These are phyloP conservation scores for Capsicum chinense DNA, from an alignment of 257 asterid species.

Conservation along the genomic window DNA sequence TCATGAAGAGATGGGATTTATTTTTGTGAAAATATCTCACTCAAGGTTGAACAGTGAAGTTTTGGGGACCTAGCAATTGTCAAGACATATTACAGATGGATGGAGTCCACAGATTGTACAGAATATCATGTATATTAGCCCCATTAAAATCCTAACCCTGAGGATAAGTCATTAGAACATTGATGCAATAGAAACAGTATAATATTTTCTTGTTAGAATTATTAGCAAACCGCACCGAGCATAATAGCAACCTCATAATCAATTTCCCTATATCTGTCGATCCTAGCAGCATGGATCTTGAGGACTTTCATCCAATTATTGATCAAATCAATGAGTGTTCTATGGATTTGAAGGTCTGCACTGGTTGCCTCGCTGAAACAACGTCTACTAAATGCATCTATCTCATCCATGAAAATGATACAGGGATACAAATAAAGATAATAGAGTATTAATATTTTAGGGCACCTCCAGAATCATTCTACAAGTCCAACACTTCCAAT, in stretches of 20 bases:
- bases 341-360: slow-evolving; percentile 95
- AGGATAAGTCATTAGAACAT: slow-evolving; percentile 19
- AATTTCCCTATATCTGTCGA: slow-evolving; percentile 93
- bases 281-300: slow-evolving; percentile 89
- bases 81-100: neutral
- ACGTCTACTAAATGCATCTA: slow-evolving; percentile 92
- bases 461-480: neutral
- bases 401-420: slow-evolving; percentile 96
- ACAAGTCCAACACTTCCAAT: neutral
- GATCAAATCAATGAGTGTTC: slow-evolving; percentile 94
- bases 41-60: neutral
- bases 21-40: neutral
- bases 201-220: neutral
- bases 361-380: slow-evolving; percentile 96
- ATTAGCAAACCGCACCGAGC: slow-evolving; percentile 83
- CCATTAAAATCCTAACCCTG: slow-evolving; percentile 51
- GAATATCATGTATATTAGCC: neutral
- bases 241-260: slow-evolving; percentile 91
- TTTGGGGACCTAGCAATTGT: neutral
- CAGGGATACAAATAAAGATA: slow-evolving; percentile 62
- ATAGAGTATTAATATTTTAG: neutral
- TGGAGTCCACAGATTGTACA: neutral
- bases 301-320: slow-evolving; percentile 90
- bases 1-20: neutral
- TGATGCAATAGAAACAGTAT: neutral